Conservation (phyloP, 2,329 filamentous ascomycete species). For the Arthrobotrys musiformis region DNA sequence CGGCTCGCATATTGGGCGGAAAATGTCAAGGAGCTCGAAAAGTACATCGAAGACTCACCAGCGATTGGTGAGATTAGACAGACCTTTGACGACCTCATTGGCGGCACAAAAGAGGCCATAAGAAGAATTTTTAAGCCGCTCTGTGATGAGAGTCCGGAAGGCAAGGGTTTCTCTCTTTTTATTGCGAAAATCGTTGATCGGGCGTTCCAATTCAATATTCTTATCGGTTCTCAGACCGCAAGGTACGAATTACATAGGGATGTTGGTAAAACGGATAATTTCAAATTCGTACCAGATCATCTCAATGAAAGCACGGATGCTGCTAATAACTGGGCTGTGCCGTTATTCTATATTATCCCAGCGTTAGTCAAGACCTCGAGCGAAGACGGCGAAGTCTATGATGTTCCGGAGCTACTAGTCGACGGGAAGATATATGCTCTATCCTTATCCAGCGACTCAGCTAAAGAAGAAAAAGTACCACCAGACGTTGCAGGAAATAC, state of each 20-base stretch:
- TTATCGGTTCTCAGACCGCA: slow-evolving; percentile 40
- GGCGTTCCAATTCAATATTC: slow-evolving; percentile 41
- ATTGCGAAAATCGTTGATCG: slow-evolving; percentile 41
- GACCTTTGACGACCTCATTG: slow-evolving; percentile 13
- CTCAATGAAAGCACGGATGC: slow-evolving; percentile 12
- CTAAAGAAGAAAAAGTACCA: slow-evolving; percentile 6
- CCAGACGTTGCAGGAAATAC: background rate
- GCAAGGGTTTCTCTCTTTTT: slow-evolving; percentile 13
- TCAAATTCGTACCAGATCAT: slow-evolving; percentile 31
- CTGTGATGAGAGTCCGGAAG: slow-evolving; percentile 34
- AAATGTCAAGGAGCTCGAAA: slow-evolving; percentile 18
- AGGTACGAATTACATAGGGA: slow-evolving; percentile 30
- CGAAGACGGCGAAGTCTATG: slow-evolving; percentile 41
- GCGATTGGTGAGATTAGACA: slow-evolving; percentile 12
- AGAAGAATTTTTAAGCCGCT: slow-evolving; percentile 29
- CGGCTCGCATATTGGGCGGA: slow-evolving; percentile 43
- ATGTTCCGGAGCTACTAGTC: slow-evolving; percentile 13
- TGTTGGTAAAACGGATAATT: slow-evolving; percentile 10
- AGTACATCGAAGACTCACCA: slow-evolving; percentile 17
- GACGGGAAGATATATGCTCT: slow-evolving; percentile 44
- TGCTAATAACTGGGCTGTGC: background rate
- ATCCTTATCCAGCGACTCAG: slow-evolving; percentile 1
- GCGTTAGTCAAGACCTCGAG: slow-evolving; percentile 37
- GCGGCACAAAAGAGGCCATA: slow-evolving; percentile 22
- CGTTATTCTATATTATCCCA: slow-evolving; percentile 36